These are phyloP conservation scores for Catenaria anguillulae DNA, from an alignment of 371 early-diverging fungal genomes.

Conservation along the genomic window DNA sequence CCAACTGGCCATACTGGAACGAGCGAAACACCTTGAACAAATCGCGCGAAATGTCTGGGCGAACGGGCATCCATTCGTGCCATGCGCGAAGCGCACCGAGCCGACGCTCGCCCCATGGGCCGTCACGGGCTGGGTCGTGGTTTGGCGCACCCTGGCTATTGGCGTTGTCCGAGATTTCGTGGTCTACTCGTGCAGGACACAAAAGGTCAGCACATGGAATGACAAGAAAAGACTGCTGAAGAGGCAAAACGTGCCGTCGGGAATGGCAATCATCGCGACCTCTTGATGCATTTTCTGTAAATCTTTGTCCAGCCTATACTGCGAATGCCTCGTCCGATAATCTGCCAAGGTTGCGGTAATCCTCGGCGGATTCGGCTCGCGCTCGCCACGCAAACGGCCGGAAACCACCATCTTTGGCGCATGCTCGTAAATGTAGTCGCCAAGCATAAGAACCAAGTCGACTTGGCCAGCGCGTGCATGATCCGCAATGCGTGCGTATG, in stretches of 20 bases:
- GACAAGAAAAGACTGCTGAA: no score
- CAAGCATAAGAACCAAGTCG: background rate
- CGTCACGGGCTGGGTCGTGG: background rate
- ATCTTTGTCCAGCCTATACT: background rate
- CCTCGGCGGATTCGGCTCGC: background rate
- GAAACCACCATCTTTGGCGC: background rate
- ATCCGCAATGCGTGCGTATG: background rate
- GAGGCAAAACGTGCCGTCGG: no score
- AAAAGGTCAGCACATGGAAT: no score
- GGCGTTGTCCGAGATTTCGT: background rate
- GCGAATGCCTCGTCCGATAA: slow-evolving; percentile 2
- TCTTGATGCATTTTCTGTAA: background rate
- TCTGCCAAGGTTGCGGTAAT: background rate
- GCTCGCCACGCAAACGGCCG: background rate
- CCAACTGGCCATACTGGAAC: slow-evolving; percentile 19
- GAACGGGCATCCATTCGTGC: background rate
- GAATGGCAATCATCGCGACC: background rate
- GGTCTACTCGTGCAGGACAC: no score
- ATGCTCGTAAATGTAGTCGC: background rate
- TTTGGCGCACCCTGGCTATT: background rate
- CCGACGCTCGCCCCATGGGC: background rate
- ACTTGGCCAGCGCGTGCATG: background rate
- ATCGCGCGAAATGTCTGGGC: background rate
- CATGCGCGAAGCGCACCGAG: background rate
- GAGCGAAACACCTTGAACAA: slow-evolving; percentile 16